Evolutionary conservation across 2,329 filamentous ascomycete species (phyloP).

Genomic region (Coniochaeta pulveracea): DNA sequence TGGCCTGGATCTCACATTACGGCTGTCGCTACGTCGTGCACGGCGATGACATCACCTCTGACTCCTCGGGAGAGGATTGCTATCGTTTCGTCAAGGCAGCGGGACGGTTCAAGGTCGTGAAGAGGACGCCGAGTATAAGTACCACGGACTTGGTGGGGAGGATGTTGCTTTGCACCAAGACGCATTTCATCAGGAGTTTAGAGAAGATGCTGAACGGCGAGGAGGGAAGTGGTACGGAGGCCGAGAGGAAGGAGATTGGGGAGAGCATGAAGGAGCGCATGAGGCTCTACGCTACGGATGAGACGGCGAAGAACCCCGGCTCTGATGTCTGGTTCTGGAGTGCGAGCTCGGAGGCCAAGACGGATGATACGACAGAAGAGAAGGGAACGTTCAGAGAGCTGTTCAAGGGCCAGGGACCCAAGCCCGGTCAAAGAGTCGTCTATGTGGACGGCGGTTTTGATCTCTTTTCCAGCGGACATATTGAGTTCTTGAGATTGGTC

Average conservation of each 20-base stretch:
- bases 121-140: slow-evolving; percentile 89
- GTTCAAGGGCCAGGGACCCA: slow-evolving; percentile 59
- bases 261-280: slow-evolving; percentile 67
- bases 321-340: slow-evolving; percentile 81
- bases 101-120: slow-evolving; percentile 89
- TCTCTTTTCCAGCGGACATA: slow-evolving; percentile 92
- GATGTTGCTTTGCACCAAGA: slow-evolving; percentile 93
- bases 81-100: slow-evolving; percentile 96
- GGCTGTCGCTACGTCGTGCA: slow-evolving; percentile 94
- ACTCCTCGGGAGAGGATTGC: slow-evolving; percentile 87
- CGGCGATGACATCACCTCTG: slow-evolving; percentile 93
- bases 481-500: slow-evolving; percentile 81
- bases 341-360: slow-evolving; percentile 31
- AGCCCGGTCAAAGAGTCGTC: slow-evolving; percentile 70
- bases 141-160: slow-evolving; percentile 96
- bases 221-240: slow-evolving; percentile 59
- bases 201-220: slow-evolving; percentile 55
- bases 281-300: slow-evolving; percentile 76
- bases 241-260: slow-evolving; percentile 52
- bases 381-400: slow-evolving; percentile 55
- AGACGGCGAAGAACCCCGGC: slow-evolving; percentile 66
- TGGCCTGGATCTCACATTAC: slow-evolving; percentile 91
- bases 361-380: slow-evolving; percentile 38
- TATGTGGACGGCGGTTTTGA: slow-evolving; percentile 98
- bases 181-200: slow-evolving; percentile 82